These are phyloP conservation scores for Mortierella hygrophila DNA, from an alignment of 192 early-diverging fungal genomes.

Conservation along the genomic window DNA sequence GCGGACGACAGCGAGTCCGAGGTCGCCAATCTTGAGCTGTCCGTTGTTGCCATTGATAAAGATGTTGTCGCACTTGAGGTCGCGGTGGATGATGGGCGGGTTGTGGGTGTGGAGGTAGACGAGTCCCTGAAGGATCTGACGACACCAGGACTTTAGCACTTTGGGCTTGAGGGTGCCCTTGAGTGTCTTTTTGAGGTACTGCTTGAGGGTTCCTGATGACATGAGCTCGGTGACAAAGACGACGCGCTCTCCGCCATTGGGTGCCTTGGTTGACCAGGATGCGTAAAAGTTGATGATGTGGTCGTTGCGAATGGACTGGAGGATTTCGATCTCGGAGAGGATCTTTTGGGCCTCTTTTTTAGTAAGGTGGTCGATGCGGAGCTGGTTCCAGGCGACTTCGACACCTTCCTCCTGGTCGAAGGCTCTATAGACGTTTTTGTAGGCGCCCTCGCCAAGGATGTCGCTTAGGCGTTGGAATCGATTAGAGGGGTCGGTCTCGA, in stretches of 20 bases:
- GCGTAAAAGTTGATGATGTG: slow-evolving; percentile 86
- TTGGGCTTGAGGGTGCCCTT: slow-evolving; percentile 78
- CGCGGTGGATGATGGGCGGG: slow-evolving; percentile 89
- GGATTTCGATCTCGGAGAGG: slow-evolving; percentile 71
- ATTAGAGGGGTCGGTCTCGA: slow-evolving; percentile 71
- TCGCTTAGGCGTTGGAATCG: slow-evolving; percentile 72
- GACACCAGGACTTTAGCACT: slow-evolving; percentile 83
- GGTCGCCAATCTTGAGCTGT: slow-evolving; percentile 89
- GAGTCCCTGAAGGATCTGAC: slow-evolving; percentile 85
- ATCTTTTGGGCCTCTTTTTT: slow-evolving; percentile 57
- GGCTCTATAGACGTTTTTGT: slow-evolving; percentile 86
- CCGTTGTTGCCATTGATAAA: slow-evolving; percentile 93
- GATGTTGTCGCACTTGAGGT: slow-evolving; percentile 83
- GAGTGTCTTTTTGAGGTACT: slow-evolving; percentile 78
- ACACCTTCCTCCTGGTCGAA: slow-evolving; percentile 89
- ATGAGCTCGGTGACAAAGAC: slow-evolving; percentile 93
- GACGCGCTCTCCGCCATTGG: slow-evolving; percentile 72
- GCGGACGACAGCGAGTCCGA: slow-evolving; percentile 81
- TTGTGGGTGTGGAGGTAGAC: slow-evolving; percentile 82
- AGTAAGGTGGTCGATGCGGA: slow-evolving; percentile 64
- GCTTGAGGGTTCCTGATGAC: slow-evolving; percentile 87
- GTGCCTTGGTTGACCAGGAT: slow-evolving; percentile 72
- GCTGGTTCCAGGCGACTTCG: slow-evolving; percentile 93
- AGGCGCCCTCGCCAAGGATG: slow-evolving; percentile 83
- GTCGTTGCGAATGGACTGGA: slow-evolving; percentile 81